A percentile compares a stretch with the other conserved stretches of the same genome.
Evolutionary conservation across 2,329 filamentous ascomycete genomes (phyloP).

Genomic region (Fusarium proliferatum): DNA sequence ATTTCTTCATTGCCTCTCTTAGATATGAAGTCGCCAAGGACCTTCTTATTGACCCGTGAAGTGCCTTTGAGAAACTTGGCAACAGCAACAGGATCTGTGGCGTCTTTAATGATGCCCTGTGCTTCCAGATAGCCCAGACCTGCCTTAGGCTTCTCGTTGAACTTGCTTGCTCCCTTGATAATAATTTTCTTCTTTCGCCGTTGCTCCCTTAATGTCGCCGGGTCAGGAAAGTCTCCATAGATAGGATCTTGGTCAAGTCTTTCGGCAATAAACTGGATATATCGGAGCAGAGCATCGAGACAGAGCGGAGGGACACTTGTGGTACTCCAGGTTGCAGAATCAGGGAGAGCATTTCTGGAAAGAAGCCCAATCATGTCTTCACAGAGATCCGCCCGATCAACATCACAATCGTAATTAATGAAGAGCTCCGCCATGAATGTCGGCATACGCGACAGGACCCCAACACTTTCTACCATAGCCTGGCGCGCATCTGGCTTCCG

Average conservation of each 20-base stretch:
- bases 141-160: slow-evolving; percentile 93
- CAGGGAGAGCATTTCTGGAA: slow-evolving; percentile 93
- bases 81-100: slow-evolving; percentile 78
- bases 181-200: slow-evolving; percentile 87
- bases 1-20: slow-evolving; percentile 91
- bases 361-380: slow-evolving; percentile 95
- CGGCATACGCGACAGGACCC: slow-evolving; percentile 90
- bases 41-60: slow-evolving; percentile 86
- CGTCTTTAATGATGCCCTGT: slow-evolving; percentile 84
- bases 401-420: slow-evolving; percentile 97
- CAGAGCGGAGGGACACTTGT: slow-evolving; percentile 97
- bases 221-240: slow-evolving; percentile 74
- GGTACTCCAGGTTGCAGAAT: slow-evolving; percentile 98
- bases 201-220: slow-evolving; percentile 73
- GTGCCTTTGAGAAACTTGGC: slow-evolving; percentile 91
- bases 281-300: slow-evolving; percentile 89
- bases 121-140: slow-evolving; percentile 88
- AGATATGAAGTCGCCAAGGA: slow-evolving; percentile 91
- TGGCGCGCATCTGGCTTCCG: slow-evolving; percentile 95
- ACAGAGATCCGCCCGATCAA: slow-evolving; percentile 89
- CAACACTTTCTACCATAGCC: slow-evolving; percentile 97
- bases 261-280: slow-evolving; percentile 91
- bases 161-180: slow-evolving; percentile 86
- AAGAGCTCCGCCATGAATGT: slow-evolving; percentile 96
- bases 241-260: slow-evolving; percentile 78